phyloP scores from a whole-genome alignment of 495 filamentous ascomycete genomes.

The Peziza echinospora region DNA sequence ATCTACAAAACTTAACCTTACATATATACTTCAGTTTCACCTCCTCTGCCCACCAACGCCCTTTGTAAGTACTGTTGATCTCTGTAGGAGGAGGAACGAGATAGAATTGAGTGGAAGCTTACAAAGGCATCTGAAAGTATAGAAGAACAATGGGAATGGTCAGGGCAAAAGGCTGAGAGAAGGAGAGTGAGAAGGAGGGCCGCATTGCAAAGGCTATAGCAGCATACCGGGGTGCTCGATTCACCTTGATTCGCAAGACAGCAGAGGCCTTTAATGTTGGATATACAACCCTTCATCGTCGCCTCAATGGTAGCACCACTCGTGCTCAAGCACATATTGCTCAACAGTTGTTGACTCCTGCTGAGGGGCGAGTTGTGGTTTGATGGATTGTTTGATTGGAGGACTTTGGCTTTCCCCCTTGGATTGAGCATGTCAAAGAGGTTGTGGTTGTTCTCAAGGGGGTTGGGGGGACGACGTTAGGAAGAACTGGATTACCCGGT shows the following conservation, averaged over 20 bases:
- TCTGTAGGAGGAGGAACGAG: too few relatives aligned
- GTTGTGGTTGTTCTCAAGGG: background rate
- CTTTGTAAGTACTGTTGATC: too few relatives aligned
- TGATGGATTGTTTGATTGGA: background rate
- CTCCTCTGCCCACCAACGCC: too few relatives aligned
- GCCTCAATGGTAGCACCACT: background rate
- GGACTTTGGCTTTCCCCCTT: background rate
- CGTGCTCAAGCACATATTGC: background rate
- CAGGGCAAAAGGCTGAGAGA: too few relatives aligned
- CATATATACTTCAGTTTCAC: too few relatives aligned
- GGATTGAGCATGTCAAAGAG: background rate
- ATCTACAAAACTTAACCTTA: too few relatives aligned
- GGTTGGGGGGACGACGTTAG: background rate
- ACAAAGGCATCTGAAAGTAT: too few relatives aligned
- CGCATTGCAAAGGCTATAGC: too few relatives aligned
- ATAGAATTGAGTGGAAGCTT: too few relatives aligned
- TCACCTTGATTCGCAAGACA: background rate
- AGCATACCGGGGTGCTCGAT: too few relatives aligned
- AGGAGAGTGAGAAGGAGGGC: too few relatives aligned
- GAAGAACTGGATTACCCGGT: background rate
- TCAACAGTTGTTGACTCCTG: background rate
- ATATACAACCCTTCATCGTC: background rate
- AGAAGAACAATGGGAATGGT: too few relatives aligned
- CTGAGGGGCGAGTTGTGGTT: background rate
- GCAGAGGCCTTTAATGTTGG: background rate